A percentile compares a stretch with the other conserved stretches of the same genome.
phyloP scores from a whole-genome alignment of 768 basidiomycete species.

The Hebeloma cylindrosporum region DNA sequence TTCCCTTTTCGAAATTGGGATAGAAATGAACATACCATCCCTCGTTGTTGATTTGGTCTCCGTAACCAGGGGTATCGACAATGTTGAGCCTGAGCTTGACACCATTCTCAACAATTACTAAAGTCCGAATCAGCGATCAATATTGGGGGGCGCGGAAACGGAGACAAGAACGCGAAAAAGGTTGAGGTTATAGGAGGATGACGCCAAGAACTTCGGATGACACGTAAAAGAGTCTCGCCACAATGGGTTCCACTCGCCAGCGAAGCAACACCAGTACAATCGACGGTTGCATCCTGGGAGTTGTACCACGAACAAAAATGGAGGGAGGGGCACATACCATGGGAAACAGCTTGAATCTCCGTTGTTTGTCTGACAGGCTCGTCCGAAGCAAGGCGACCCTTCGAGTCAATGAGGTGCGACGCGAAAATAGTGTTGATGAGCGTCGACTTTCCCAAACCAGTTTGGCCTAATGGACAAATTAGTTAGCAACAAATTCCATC shows the following conservation, averaged over 20 bases:
- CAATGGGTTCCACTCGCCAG: not conserved
- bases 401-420: conserved; percentile 96
- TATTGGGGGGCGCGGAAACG: not conserved
- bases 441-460: conserved; percentile 97
- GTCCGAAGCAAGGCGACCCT: conserved; percentile 86
- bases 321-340: conserved; percentile 59
- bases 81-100: conserved; percentile 95
- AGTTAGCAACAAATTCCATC: not conserved
- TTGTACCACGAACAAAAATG: not conserved
- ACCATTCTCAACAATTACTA: conserved; percentile 95
- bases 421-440: conserved; percentile 99
- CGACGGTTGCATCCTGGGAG: not conserved
- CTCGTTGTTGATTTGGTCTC: conserved; percentile 99
- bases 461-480: conserved; percentile 68
- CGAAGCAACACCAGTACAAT: not conserved
- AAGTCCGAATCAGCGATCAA: conserved; percentile 1
- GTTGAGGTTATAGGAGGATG: no score
- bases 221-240: conserved; percentile 15
- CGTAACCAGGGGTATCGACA: conserved; percentile 97
- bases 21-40: conserved; percentile 66
- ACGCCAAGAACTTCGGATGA: not conserved
- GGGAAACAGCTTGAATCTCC: conserved; percentile 92
- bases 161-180: conserved; percentile 1
- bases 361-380: conserved; percentile 94
- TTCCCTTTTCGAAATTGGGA: conserved; percentile 3